A percentile compares a stretch with the other conserved stretches of the same genome.
These are phyloP conservation scores for Hymenoscyphus infarciens DNA, from an alignment of 2,329 filamentous ascomycete species.

Conservation along the genomic window DNA sequence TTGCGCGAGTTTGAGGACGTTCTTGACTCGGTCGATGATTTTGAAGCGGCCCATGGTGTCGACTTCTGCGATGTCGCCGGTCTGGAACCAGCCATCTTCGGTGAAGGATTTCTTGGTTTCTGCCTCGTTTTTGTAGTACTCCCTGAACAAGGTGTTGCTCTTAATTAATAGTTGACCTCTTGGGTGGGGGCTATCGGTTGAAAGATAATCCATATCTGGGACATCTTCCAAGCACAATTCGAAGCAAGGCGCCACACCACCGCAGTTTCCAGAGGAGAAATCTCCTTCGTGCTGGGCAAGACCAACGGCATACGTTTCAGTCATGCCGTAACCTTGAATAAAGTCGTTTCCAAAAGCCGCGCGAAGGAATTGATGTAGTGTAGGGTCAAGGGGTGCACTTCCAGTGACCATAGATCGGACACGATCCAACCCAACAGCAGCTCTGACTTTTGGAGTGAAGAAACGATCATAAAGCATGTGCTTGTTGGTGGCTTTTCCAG, in stretches of 20 bases:
- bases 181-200: constrained; percentile 82
- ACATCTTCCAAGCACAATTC: constrained; percentile 84
- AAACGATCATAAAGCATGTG: constrained; percentile 80
- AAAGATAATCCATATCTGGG: constrained; percentile 89
- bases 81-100: constrained; percentile 93
- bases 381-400: constrained; percentile 84
- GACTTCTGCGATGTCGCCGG: constrained; percentile 83
- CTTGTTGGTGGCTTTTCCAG: constrained; percentile 71
- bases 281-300: constrained; percentile 69
- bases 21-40: constrained; percentile 97
- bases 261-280: constrained; percentile 76
- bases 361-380: constrained; percentile 83
- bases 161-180: constrained; percentile 86
- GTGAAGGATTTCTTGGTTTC: constrained; percentile 83
- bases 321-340: constrained; percentile 87
- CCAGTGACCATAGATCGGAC: constrained; percentile 75
- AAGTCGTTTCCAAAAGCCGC: constrained; percentile 77
- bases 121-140: constrained; percentile 86
- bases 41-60: constrained; percentile 83
- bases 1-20: constrained; percentile 96
- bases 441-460: constrained; percentile 83
- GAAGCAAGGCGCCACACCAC: constrained; percentile 60
- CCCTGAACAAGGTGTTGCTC: constrained; percentile 73
- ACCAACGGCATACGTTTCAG: constrained; percentile 82
- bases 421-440: constrained; percentile 77